Evolutionary conservation across 2,329 filamentous ascomycete genomes (phyloP).

Genomic region (Alternaria postmessia): DNA sequence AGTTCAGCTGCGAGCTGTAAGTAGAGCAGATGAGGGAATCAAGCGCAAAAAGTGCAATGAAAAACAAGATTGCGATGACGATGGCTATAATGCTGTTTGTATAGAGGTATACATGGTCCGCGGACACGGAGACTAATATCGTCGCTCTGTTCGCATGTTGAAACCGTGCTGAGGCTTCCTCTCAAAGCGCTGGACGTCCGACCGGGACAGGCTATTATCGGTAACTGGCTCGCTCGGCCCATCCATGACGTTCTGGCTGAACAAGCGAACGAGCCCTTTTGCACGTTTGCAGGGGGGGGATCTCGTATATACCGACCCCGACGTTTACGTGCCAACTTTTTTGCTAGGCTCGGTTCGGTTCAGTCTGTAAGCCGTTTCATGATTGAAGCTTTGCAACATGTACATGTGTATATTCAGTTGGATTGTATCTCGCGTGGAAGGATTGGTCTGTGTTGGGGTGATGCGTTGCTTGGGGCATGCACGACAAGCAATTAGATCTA

Average conservation of each 20-base stretch:
- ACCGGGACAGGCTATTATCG: not conserved
- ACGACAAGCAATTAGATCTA: not conserved
- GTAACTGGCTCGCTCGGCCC: not conserved
- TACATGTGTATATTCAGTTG: not conserved
- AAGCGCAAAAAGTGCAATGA: too few relatives aligned
- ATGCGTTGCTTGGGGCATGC: not conserved
- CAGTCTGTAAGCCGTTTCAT: not conserved
- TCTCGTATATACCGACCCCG: conserved; percentile 13
- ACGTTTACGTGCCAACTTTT: conserved; percentile 21
- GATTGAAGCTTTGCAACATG: not conserved
- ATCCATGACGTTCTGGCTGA: conserved; percentile 27
- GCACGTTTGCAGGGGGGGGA: not conserved
- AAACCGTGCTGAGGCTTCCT: not conserved
- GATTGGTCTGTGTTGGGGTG: too few relatives aligned
- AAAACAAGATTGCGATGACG: not conserved
- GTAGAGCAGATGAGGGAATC: too few relatives aligned
- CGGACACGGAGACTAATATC: not conserved
- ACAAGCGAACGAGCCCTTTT: not conserved
- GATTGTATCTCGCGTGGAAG: too few relatives aligned
- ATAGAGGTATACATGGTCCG: not conserved
- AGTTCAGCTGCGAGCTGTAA: too few relatives aligned
- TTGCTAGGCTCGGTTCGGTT: not conserved
- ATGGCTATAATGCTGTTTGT: not conserved
- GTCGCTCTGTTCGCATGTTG: not conserved
- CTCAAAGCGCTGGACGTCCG: not conserved